Conservation (phyloP, 345 rosid genomes). For the Geranium brycei region DNA sequence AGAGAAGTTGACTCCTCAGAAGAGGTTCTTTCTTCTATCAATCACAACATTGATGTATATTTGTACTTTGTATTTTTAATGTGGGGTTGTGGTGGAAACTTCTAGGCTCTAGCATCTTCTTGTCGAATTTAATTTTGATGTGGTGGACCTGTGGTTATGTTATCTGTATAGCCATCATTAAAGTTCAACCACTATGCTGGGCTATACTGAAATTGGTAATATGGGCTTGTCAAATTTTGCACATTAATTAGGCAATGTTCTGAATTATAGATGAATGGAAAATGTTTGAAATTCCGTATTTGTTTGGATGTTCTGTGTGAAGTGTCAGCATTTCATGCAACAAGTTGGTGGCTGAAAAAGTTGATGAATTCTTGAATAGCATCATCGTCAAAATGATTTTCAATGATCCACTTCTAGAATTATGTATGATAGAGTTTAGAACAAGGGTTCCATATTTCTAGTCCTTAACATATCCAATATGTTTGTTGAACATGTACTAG, state of each 20-base stretch:
- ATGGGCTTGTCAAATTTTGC: too few species aligned
- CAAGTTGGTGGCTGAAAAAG: too few species aligned
- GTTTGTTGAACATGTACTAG: background rate
- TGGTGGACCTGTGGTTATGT: background rate
- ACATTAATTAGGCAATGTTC: too few species aligned
- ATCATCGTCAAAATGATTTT: background rate
- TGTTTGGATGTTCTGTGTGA: too few species aligned
- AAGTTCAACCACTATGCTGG: too few species aligned
- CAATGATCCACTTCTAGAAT: background rate
- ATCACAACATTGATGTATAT: background rate
- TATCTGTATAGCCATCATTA: background rate
- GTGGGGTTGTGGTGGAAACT: background rate
- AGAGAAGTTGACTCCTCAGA: conserved; percentile 20
- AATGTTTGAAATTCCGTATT: too few species aligned
- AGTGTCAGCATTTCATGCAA: too few species aligned
- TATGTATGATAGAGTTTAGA: too few species aligned
- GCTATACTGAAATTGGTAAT: too few species aligned
- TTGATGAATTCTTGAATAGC: background rate
- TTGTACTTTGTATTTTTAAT: background rate
- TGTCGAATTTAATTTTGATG: background rate
- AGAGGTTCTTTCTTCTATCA: conserved; percentile 26
- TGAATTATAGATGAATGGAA: too few species aligned
- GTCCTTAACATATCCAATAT: background rate
- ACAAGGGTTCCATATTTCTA: too few species aligned
- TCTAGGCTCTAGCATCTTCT: background rate